Evolutionary conservation across 2,329 filamentous ascomycete species (phyloP).

Genomic region (Alternaria longipes): DNA sequence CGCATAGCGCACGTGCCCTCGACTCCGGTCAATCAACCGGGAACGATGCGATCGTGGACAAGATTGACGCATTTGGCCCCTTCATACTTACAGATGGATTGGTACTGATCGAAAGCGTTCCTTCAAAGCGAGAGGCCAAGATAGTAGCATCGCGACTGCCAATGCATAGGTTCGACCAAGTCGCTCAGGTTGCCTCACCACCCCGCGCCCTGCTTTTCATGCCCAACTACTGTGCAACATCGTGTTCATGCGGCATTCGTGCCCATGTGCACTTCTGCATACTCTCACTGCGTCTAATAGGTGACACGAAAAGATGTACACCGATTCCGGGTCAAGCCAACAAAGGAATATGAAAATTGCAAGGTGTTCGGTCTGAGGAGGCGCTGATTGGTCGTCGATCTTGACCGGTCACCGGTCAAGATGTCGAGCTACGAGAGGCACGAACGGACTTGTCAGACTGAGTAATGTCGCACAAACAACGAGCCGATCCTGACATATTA

Average conservation of each 20-base stretch:
- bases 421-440: neutral
- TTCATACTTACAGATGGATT: neutral
- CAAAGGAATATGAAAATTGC: constrained; percentile 12
- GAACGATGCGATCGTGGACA: neutral
- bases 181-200: neutral
- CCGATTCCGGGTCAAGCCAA: constrained; percentile 15
- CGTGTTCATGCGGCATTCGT: constrained; percentile 7
- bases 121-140: neutral
- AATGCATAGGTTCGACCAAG: neutral
- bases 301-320: constrained; percentile 10
- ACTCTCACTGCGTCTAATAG: constrained; percentile 9
- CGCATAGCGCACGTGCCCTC: constrained; percentile 7
- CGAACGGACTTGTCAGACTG: neutral
- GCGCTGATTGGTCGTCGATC: constrained; percentile 20
- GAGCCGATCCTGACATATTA: neutral
- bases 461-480: constrained; percentile 4
- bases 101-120: neutral
- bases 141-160: neutral
- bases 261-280: constrained; percentile 10
- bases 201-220: constrained; percentile 14
- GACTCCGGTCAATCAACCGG: constrained; percentile 20
- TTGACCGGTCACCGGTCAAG: constrained; percentile 21
- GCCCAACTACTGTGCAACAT: constrained; percentile 10
- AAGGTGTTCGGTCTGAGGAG: constrained; percentile 9
- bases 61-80: constrained; percentile 10